Conservation (phyloP, 805 yeast genomes). For the Candida palmyrensis region DNA sequence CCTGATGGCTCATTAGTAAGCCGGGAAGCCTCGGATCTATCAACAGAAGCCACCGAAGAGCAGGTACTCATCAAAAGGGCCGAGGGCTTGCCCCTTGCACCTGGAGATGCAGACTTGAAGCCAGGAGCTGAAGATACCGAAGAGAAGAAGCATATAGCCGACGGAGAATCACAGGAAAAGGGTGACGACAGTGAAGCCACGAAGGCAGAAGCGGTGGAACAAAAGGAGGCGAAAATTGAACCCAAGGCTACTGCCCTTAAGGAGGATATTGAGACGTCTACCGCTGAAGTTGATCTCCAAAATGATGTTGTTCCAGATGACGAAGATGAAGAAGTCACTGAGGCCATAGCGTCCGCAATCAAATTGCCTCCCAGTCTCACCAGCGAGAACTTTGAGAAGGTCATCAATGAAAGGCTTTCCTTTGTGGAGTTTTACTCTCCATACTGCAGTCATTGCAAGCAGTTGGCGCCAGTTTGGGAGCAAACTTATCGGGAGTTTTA, state of each 20-base stretch:
- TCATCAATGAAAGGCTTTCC: slow-evolving; percentile 51
- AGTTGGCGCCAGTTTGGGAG: slow-evolving; percentile 80
- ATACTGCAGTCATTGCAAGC: slow-evolving; percentile 76
- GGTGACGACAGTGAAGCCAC: neutral
- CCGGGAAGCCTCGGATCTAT: too few relatives aligned
- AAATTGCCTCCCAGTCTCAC: slow-evolving; percentile 50
- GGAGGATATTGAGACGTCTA: slow-evolving; percentile 2
- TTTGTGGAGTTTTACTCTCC: slow-evolving; percentile 91
- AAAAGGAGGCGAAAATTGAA: neutral
- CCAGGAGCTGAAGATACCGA: too few relatives aligned
- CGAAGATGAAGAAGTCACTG: slow-evolving; percentile 1
- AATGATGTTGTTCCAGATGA: slow-evolving; percentile 4
- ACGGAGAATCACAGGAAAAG: neutral
- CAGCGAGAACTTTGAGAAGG: slow-evolving; percentile 43
- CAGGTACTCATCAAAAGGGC: too few relatives aligned
- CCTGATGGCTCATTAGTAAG: too few relatives aligned
- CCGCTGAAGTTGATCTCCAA: too few relatives aligned
- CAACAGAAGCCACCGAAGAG: too few relatives aligned
- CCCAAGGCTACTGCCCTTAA: neutral
- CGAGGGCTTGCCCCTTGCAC: neutral
- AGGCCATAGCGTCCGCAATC: slow-evolving; percentile 1
- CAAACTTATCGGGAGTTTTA: slow-evolving; percentile 50
- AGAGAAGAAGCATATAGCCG: neutral
- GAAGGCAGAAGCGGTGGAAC: neutral
- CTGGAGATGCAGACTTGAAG: too few relatives aligned